Evolutionary conservation across 495 filamentous ascomycete genomes (phyloP).

Genomic region (Aspergillus kassunensis): DNA sequence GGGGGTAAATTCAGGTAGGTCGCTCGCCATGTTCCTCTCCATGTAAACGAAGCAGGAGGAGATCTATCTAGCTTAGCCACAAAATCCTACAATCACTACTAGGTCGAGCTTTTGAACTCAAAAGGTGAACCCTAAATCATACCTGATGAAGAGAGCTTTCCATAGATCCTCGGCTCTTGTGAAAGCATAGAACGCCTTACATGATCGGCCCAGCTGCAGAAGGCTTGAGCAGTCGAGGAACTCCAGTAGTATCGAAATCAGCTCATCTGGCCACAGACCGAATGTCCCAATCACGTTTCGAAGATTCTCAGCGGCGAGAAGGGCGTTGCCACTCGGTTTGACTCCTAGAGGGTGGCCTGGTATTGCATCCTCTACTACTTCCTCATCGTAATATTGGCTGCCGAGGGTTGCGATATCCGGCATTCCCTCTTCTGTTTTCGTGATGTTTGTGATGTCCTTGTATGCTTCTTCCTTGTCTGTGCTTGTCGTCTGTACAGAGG

Average conservation of each 20-base stretch:
- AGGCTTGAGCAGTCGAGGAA: constrained; percentile 62
- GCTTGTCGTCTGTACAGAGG: not conserved
- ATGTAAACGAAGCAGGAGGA: constrained; percentile 51
- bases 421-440: constrained; percentile 14
- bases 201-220: constrained; percentile 68
- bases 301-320: constrained; percentile 60
- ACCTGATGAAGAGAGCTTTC: constrained; percentile 84
- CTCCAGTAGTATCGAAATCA: constrained; percentile 73
- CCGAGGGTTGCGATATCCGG: constrained; percentile 28
- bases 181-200: constrained; percentile 86
- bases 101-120: constrained; percentile 2
- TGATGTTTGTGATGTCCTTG: not conserved
- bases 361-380: constrained; percentile 41
- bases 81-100: not conserved
- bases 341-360: constrained; percentile 80
- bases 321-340: constrained; percentile 85
- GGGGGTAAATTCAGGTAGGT: constrained; percentile 66
- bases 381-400: not conserved
- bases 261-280: constrained; percentile 69
- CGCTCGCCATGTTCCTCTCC: constrained; percentile 84
- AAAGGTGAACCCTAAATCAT: constrained; percentile 34
- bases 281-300: constrained; percentile 62
- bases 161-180: constrained; percentile 83
- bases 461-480: not conserved
- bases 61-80: constrained; percentile 25